A percentile compares a stretch with the other conserved stretches of the same genome.
These are phyloP conservation scores for Bruguiera gymnorhiza DNA, from an alignment of 345 rosid species.

Conservation along the genomic window DNA sequence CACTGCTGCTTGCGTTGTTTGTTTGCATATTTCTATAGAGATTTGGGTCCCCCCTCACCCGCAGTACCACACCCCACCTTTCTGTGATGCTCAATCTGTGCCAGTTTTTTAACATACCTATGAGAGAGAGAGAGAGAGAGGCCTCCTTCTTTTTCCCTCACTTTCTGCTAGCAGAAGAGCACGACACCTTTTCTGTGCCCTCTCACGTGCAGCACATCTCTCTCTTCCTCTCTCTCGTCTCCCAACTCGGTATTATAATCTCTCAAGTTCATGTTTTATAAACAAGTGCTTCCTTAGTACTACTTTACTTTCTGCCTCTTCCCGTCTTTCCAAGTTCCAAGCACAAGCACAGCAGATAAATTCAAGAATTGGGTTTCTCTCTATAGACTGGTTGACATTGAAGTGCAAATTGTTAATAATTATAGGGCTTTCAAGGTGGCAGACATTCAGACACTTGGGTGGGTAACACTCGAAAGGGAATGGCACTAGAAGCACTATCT, in stretches of 20 bases:
- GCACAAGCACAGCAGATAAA: too few species aligned
- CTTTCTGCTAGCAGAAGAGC: constrained; percentile 27
- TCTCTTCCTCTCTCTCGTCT: neutral
- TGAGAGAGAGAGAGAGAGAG: constrained; percentile 22
- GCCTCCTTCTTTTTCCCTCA: constrained; percentile 12
- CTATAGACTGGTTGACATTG: neutral
- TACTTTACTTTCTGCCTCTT: too few species aligned
- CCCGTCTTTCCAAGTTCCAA: too few species aligned
- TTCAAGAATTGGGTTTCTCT: too few species aligned
- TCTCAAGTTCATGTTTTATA: neutral
- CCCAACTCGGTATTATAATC: neutral
- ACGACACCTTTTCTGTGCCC: constrained; percentile 21
- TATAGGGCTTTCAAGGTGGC: neutral
- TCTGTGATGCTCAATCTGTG: constrained; percentile 22
- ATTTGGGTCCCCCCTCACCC: constrained; percentile 42
- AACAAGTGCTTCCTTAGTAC: too few species aligned
- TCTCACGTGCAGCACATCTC: constrained; percentile 14
- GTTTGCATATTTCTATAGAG: constrained; percentile 37
- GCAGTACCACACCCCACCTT: neutral
- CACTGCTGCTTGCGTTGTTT: constrained; percentile 34
- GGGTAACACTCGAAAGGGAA: constrained; percentile 15
- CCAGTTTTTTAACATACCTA: constrained; percentile 24
- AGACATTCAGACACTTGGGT: neutral
- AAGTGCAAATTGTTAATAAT: neutral
- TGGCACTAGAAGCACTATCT: constrained; percentile 63